phyloP scores from a whole-genome alignment of 768 basidiomycete species.

The Xerocomellus dryophilus region DNA sequence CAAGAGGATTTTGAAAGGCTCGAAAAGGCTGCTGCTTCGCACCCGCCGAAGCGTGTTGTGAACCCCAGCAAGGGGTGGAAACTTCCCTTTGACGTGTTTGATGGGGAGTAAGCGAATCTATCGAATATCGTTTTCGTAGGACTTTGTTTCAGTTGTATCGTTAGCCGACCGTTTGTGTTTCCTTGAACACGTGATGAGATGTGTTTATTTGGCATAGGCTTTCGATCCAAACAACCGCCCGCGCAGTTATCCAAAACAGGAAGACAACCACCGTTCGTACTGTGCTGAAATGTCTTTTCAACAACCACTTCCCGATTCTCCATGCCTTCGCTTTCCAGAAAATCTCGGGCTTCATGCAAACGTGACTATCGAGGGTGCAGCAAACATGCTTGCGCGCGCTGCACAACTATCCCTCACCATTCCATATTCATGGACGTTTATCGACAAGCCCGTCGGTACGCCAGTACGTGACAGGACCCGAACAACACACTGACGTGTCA shows the following conservation, averaged over 20 bases:
- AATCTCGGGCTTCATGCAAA: conserved; percentile 54
- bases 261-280: background rate
- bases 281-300: conserved; percentile 27
- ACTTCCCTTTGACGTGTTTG: conserved; percentile 60
- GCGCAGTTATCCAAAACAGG: conserved; percentile 10
- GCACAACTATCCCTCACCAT: conserved; percentile 50
- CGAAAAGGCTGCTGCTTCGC: conserved; percentile 41
- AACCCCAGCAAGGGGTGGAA: conserved; percentile 64
- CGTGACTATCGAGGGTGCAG: conserved; percentile 55
- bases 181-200: conserved; percentile 5
- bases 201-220: conserved; percentile 27
- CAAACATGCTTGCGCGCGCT: conserved; percentile 60
- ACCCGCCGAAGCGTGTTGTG: conserved; percentile 51
- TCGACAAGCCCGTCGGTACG: conserved; percentile 76
- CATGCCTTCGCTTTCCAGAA: conserved; percentile 72
- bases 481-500: background rate
- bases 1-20: conserved; percentile 40
- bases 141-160: background rate
- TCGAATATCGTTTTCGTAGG: background rate
- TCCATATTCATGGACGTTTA: conserved; percentile 70
- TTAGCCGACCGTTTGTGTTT: too few species aligned
- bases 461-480: background rate
- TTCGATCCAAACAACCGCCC: conserved; percentile 32
- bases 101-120: conserved; percentile 33
- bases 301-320: conserved; percentile 56